Base-by-base conservation (phyloP, 768 basidiomycete species). In the Antrodiella citrinella region DNA sequence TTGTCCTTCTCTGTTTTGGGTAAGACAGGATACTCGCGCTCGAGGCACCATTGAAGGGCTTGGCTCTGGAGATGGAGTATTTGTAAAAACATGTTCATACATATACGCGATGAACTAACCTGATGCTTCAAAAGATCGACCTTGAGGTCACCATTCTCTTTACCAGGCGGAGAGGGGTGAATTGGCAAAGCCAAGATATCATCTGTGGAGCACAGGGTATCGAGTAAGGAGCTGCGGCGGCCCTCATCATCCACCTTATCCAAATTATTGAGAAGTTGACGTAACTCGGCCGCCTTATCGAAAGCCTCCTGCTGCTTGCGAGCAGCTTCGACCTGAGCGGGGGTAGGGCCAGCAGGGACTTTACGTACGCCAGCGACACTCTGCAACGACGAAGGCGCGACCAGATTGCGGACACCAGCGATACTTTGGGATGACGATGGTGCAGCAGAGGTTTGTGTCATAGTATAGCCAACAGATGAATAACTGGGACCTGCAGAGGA, bases 61-160 rank as follows among this genome's bases (percentile, higher is more conserved):
- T 93, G 90, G 45, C 69, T 81, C 90, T 92, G 49, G 12, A 40
- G 11, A 12, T 44, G 1, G 23, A 30, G 10, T 47, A 35, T 35
- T 35, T 7, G 30, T 35, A 35, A 2, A 43, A 38, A 10, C 35
- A 38, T 38, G 35, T 38, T 10, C 18, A 10, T 43, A 18, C 21
- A 43, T 10, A 43, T 19, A 18, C 7, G 15, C 41, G 22, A 13
- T 0, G 26, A 44, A 15, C 3, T 19, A n/a, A n/a, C 90, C 73
- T 95, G 92, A 58, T 94, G 93, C 53, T 79, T 86, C 22, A 95
- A 62, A 43, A 95, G 67, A 60, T 94, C 76, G 15, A 88, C 83
- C 18, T 72, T 70, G 47, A 95, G 62, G 20, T 85, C 70, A 1
- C 86, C 88, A 43, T 66, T 84, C 21, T 69, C 72, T 20, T 77